A percentile compares a stretch with the other conserved stretches of the same genome.
These are phyloP conservation scores for Fomitopsis betulina DNA, from an alignment of 1,284 basidiomycete genomes.

Conservation along the genomic window DNA sequence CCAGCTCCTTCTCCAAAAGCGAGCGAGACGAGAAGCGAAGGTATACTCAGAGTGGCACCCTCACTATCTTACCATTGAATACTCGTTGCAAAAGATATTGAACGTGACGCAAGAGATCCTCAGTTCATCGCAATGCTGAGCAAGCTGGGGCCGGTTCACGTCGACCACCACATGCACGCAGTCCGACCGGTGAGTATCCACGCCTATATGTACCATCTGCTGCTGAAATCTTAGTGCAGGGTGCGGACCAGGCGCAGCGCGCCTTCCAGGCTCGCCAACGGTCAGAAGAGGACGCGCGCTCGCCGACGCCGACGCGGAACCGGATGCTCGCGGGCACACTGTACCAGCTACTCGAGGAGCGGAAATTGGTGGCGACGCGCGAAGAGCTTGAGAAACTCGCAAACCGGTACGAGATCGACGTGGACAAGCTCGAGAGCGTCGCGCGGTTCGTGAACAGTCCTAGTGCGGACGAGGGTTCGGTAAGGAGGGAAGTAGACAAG, in stretches of 20 bases:
- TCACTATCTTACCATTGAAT: not conserved
- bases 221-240: slow-evolving; percentile 12
- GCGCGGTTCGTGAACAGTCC: slow-evolving; percentile 67
- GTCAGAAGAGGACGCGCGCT: slow-evolving; percentile 52
- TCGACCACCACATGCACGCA: slow-evolving; percentile 61
- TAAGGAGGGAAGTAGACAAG: slow-evolving; percentile 43
- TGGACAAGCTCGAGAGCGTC: slow-evolving; percentile 50
- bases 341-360: slow-evolving; percentile 57
- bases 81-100: slow-evolving; percentile 48
- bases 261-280: slow-evolving; percentile 48
- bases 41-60: slow-evolving; percentile 25
- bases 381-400: slow-evolving; percentile 48
- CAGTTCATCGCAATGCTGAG: slow-evolving; percentile 72
- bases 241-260: slow-evolving; percentile 33
- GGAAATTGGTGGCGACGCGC: slow-evolving; percentile 46
- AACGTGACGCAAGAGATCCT: slow-evolving; percentile 68
- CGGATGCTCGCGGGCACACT: slow-evolving; percentile 56
- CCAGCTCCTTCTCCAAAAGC: slow-evolving; percentile 24
- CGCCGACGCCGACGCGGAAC: slow-evolving; percentile 37
- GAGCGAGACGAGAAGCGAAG: slow-evolving; percentile 51
- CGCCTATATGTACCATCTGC: not conserved
- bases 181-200: slow-evolving; percentile 46
- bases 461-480: slow-evolving; percentile 51
- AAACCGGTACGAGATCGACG: slow-evolving; percentile 54
- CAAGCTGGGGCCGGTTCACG: slow-evolving; percentile 66